These are phyloP conservation scores for Yamadazyma sp. DNA, from an alignment of 1,139 yeast species.

Conservation along the genomic window DNA sequence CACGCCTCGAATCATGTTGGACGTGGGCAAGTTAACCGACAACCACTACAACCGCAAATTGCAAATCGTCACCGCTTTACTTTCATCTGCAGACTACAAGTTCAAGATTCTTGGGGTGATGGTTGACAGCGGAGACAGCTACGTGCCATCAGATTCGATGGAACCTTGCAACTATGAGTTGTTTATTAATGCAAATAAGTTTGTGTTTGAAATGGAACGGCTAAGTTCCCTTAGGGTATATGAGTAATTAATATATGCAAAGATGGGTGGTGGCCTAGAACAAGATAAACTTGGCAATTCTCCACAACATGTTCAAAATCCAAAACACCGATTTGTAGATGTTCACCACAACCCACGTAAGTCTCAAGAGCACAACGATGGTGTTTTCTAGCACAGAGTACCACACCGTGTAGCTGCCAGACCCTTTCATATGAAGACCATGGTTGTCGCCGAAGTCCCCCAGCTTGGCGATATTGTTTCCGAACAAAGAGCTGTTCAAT, in stretches of 20 bases:
- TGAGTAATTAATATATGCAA: conserved; percentile 2
- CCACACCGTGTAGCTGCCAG: conserved; percentile 23
- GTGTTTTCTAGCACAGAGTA: conserved; percentile 42
- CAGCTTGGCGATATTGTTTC: conserved; percentile 25
- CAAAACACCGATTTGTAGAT: conserved; percentile 44
- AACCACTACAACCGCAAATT: conserved; percentile 19
- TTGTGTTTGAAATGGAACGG: conserved; percentile 22
- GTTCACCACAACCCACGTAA: conserved; percentile 69
- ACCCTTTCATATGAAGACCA: conserved; percentile 16
- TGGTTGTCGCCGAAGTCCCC: conserved; percentile 27
- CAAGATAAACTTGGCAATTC: conserved; percentile 32
- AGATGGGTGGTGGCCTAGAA: conserved; percentile 7
- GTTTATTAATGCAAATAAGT: conserved; percentile 27
- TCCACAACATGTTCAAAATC: conserved; percentile 34
- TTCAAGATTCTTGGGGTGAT: conserved; percentile 33
- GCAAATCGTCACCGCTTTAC: conserved; percentile 14
- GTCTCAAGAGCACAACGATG: conserved; percentile 66
- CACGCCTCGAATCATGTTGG: conserved; percentile 28
- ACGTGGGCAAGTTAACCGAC: conserved; percentile 28
- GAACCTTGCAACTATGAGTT: conserved; percentile 17
- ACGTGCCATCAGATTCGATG: conserved; percentile 18
- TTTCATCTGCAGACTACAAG: conserved; percentile 12
- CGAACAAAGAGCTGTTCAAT: conserved; percentile 39
- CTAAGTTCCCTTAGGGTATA: conserved; percentile 14
- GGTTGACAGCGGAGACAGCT: conserved; percentile 42